Evolutionary conservation across 331 rosid genomes (phyloP).

Genomic region (Malus hybrid): DNA sequence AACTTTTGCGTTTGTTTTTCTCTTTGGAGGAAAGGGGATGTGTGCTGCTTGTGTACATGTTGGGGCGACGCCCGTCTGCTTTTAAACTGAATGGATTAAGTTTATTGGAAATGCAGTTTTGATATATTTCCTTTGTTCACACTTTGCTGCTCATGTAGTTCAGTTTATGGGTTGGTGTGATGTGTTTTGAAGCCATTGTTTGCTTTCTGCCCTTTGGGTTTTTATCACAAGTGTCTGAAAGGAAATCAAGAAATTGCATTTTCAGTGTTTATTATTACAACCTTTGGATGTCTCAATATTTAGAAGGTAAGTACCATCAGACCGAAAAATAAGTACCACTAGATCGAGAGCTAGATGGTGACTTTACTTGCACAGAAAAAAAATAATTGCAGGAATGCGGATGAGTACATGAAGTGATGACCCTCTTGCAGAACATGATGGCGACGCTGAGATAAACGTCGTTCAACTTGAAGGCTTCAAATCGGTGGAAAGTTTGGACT

Average conservation of each 20-base stretch:
- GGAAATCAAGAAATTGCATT: background rate
- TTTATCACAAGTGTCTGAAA: background rate
- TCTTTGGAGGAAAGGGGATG: background rate
- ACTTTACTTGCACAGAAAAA: too few species aligned
- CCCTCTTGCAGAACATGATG: too few species aligned
- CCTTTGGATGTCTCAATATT: too few species aligned
- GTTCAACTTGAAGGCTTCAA: too few species aligned
- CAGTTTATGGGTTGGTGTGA: background rate
- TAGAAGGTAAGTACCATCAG: too few species aligned
- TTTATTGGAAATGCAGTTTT: background rate
- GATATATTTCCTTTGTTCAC: background rate
- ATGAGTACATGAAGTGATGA: too few species aligned
- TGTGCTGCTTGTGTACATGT: background rate
- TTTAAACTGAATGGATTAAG: background rate
- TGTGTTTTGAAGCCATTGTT: background rate
- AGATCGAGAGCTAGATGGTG: too few species aligned
- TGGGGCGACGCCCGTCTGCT: background rate
- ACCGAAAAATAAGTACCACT: too few species aligned
- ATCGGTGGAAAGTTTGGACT: too few species aligned
- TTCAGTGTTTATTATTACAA: too few species aligned
- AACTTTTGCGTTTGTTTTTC: background rate
- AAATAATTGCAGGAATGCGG: too few species aligned
- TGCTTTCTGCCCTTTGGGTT: background rate
- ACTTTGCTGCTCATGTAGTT: background rate
- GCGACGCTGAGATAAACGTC: too few species aligned